Percentiles rank a stretch among this genome's conserved stretches.
phyloP scores from a whole-genome alignment of 225 moss, liverwort and hornwort genomes.

The Climacium dendroides region DNA sequence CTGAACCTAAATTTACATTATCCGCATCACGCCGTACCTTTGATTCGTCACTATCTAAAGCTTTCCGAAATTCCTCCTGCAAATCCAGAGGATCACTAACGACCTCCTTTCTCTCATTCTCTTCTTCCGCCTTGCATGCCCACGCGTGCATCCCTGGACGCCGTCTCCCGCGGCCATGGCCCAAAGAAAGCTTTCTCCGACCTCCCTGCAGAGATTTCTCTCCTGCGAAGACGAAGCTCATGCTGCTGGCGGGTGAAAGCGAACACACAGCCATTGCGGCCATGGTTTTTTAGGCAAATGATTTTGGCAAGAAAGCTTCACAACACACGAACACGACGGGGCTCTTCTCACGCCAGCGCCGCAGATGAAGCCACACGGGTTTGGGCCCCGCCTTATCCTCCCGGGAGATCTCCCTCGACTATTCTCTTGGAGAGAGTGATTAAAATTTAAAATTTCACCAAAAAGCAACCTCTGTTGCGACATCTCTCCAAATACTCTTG shows the following conservation, averaged over 20 bases:
- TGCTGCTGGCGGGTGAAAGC: not conserved
- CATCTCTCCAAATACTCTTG: not conserved
- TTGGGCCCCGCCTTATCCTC: constrained; percentile 2
- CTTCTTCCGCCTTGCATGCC: constrained; percentile 25
- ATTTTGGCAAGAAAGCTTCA: not conserved
- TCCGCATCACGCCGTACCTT: not conserved
- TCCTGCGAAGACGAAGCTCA: not conserved
- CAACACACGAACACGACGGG: not conserved
- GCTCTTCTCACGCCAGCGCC: too few species aligned
- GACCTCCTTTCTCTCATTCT: not conserved
- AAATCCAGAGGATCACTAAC: constrained; percentile 20
- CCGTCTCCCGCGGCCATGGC: not conserved
- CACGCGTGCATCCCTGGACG: not conserved
- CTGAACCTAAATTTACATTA: not conserved
- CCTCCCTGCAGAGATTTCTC: not conserved
- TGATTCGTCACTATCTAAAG: constrained; percentile 37
- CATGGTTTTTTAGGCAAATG: not conserved
- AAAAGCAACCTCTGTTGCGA: not conserved
- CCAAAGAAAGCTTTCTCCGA: not conserved
- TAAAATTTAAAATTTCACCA: too few species aligned
- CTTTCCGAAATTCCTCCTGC: constrained; percentile 27
- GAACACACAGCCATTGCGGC: not conserved
- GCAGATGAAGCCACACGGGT: not conserved
- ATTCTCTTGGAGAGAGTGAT: not conserved
- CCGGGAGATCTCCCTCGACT: not conserved